A percentile compares a stretch with the other conserved stretches of the same genome.
Conservation (phyloP, 352 stramenopile species). For the Pythium monospermum region DNA sequence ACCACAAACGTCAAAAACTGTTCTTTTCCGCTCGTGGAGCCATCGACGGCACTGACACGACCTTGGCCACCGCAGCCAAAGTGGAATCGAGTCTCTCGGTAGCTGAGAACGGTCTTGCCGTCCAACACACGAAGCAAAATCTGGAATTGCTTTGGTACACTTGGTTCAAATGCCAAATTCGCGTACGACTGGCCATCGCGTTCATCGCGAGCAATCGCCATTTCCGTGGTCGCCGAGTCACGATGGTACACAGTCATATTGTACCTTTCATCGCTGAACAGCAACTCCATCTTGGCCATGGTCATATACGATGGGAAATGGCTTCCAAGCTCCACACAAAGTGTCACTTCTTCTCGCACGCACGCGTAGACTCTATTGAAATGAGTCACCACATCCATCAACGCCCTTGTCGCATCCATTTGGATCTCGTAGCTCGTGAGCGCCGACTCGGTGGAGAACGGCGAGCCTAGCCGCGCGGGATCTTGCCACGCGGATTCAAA, state of each 20-base stretch:
- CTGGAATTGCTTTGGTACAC: slow-evolving; percentile 27
- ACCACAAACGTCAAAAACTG: slow-evolving; percentile 57
- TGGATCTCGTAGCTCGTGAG: slow-evolving; percentile 41
- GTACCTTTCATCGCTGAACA: slow-evolving; percentile 77
- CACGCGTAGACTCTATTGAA: slow-evolving; percentile 67
- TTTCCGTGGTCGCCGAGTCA: neutral
- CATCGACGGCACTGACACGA: slow-evolving; percentile 12
- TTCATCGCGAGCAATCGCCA: slow-evolving; percentile 11
- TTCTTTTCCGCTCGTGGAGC: slow-evolving; percentile 21
- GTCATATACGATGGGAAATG: slow-evolving; percentile 51
- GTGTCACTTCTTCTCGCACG: slow-evolving; percentile 54
- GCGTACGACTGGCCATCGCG: slow-evolving; percentile 34
- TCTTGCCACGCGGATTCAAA: slow-evolving; percentile 64
- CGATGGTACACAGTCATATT: slow-evolving; percentile 52
- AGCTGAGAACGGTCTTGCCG: slow-evolving; percentile 44
- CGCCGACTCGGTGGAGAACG: slow-evolving; percentile 34
- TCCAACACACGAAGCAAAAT: slow-evolving; percentile 56
- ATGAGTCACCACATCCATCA: slow-evolving; percentile 46
- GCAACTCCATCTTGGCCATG: slow-evolving; percentile 57
- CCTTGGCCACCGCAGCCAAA: slow-evolving; percentile 22
- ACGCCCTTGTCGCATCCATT: slow-evolving; percentile 41
- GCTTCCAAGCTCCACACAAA: slow-evolving; percentile 46
- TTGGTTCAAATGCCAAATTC: slow-evolving; percentile 47
- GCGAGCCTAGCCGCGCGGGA: slow-evolving; percentile 29
- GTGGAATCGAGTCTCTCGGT: slow-evolving; percentile 62